phyloP scores from a whole-genome alignment of 805 yeast species.

The Vanderwaltozyma yarrowii region DNA sequence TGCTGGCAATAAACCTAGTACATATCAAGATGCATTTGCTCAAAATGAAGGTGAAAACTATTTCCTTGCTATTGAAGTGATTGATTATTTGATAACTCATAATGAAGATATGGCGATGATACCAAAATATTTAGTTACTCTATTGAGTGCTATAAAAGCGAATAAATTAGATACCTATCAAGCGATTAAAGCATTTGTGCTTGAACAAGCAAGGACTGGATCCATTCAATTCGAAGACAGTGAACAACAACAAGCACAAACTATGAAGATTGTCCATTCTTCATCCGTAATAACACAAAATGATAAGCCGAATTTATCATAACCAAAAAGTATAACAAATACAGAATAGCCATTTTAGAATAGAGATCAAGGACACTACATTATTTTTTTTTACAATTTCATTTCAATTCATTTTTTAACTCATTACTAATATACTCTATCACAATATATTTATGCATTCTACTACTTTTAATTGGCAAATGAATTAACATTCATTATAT shows the following conservation, averaged over 20 bases:
- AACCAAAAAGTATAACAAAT: not conserved
- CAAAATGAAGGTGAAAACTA: slow-evolving; percentile 55
- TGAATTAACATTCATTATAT: too few relatives aligned
- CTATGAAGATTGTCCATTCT: slow-evolving; percentile 3
- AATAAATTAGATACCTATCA: slow-evolving; percentile 9
- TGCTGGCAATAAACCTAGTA: slow-evolving; percentile 18
- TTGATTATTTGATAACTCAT: slow-evolving; percentile 69
- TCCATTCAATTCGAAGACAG: not conserved
- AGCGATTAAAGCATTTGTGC: slow-evolving; percentile 5
- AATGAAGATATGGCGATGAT: slow-evolving; percentile 72
- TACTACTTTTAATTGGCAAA: too few relatives aligned
- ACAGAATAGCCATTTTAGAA: too few relatives aligned
- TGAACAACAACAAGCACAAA: slow-evolving; percentile 1
- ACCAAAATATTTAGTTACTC: slow-evolving; percentile 51
- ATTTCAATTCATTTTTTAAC: too few relatives aligned
- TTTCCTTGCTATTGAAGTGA: slow-evolving; percentile 84
- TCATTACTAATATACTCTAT: too few relatives aligned
- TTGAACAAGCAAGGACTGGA: not conserved
- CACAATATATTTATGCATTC: too few relatives aligned
- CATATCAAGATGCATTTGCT: slow-evolving; percentile 32
- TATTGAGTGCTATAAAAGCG: slow-evolving; percentile 32
- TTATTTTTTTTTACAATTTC: too few relatives aligned
- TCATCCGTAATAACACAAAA: not conserved
- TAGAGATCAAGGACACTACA: too few relatives aligned
- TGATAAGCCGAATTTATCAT: not conserved